Conservation (phyloP, 192 early-diverging fungal species). For the Martensiomyces pterosporus region DNA sequence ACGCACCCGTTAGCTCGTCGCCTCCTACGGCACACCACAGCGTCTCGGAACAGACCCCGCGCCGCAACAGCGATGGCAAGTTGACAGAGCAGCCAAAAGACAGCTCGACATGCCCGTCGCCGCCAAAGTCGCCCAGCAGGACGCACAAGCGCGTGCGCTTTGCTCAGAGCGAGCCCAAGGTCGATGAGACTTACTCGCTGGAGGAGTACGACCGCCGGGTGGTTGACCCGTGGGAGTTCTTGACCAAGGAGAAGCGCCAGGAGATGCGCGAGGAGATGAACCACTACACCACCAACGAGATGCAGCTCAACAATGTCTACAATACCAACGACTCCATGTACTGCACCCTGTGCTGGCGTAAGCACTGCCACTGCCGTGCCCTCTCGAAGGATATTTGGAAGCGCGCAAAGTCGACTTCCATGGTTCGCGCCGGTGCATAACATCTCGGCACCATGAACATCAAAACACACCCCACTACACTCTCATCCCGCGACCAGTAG, state of each 20-base stretch:
- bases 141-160: conserved; percentile 37
- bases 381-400: conserved; percentile 50
- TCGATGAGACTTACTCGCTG: conserved; percentile 36
- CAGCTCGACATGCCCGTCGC: background rate
- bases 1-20: background rate
- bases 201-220: conserved; percentile 50
- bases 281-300: conserved; percentile 42
- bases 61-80: conserved; percentile 24
- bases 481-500: no score
- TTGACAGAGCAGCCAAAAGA: conserved; percentile 1
- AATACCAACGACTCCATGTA: conserved; percentile 39
- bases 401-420: conserved; percentile 38
- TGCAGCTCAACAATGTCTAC: conserved; percentile 48
- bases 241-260: conserved; percentile 36
- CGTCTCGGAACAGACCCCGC: conserved; percentile 17
- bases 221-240: conserved; percentile 45
- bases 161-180: conserved; percentile 24
- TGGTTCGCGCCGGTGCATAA: conserved; percentile 46
- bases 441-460: background rate
- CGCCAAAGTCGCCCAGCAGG: conserved; percentile 21
- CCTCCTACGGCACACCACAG: conserved; percentile 2
- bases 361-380: conserved; percentile 45
- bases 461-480: no score
- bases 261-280: conserved; percentile 45
- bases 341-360: conserved; percentile 51